phyloP scores from a whole-genome alignment of 2,329 filamentous ascomycete genomes.

The Alternaria arborescens region DNA sequence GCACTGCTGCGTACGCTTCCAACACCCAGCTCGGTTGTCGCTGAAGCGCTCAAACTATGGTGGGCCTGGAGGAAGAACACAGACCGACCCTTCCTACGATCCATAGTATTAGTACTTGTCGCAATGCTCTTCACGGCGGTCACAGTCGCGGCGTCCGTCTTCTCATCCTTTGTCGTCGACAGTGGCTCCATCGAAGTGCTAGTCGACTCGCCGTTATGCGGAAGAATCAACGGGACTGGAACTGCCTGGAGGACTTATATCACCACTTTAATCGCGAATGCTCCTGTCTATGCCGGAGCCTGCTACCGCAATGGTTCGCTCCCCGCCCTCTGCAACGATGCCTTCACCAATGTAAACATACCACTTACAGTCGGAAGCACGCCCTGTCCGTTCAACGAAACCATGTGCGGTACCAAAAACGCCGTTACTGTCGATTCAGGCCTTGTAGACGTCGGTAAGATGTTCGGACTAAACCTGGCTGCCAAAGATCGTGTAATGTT shows the following conservation, averaged over 20 bases:
- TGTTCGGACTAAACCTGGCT: not conserved
- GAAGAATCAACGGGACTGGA: not conserved
- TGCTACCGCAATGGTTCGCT: not conserved
- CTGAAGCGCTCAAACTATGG: conserved; percentile 29
- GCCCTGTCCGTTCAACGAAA: conserved; percentile 14
- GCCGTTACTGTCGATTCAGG: conserved; percentile 14
- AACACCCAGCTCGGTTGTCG: conserved; percentile 22
- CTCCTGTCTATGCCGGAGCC: not conserved
- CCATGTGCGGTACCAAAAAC: conserved; percentile 10
- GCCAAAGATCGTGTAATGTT: not conserved
- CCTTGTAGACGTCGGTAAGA: conserved; percentile 7
- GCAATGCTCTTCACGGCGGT: conserved; percentile 16
- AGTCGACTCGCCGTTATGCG: not conserved
- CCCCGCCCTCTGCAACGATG: not conserved
- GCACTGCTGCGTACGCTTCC: conserved; percentile 30
- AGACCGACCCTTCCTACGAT: conserved; percentile 13
- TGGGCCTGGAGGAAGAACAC: conserved; percentile 26
- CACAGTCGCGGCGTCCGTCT: conserved; percentile 23
- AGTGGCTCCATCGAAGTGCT: conserved; percentile 12
- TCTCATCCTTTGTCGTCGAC: conserved; percentile 30
- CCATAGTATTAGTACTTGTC: conserved; percentile 12
- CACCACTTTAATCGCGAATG: not conserved
- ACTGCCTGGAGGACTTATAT: not conserved
- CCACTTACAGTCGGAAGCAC: not conserved
- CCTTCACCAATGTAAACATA: conserved; percentile 6